A percentile compares a stretch with the other conserved stretches of the same genome.
These are phyloP conservation scores for Rhodotorula glutinis DNA, from an alignment of 1,284 basidiomycete species.

Conservation along the genomic window DNA sequence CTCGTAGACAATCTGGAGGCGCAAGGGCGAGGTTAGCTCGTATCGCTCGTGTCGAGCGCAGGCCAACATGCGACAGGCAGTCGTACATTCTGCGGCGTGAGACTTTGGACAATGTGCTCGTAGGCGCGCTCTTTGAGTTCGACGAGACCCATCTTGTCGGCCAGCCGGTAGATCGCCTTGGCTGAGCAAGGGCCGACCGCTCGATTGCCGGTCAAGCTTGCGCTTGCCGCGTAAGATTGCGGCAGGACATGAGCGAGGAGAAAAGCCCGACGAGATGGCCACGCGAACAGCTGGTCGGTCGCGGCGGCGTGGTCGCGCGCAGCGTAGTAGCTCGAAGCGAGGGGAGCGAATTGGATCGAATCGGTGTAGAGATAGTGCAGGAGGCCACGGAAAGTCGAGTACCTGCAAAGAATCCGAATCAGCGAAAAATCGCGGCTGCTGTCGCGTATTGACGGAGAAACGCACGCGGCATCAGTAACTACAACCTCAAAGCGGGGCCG, in stretches of 20 bases:
- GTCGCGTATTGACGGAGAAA: not conserved
- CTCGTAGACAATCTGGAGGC: conserved; percentile 39
- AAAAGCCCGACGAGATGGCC: conserved; percentile 28
- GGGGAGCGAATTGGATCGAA: conserved; percentile 45
- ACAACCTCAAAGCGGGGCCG: conserved; percentile 34
- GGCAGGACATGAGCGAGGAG: conserved; percentile 20
- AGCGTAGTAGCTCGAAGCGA: conserved; percentile 43
- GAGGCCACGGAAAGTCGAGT: conserved; percentile 49
- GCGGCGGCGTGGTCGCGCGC: conserved; percentile 37
- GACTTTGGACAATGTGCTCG: conserved; percentile 40
- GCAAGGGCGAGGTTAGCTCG: not conserved
- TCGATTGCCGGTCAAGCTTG: not conserved
- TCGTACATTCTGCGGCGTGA: conserved; percentile 42
- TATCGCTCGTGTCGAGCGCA: too few species aligned
- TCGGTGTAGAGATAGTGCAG: conserved; percentile 51
- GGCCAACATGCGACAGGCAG: too few species aligned
- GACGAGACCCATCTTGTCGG: conserved; percentile 44
- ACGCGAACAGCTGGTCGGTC: conserved; percentile 24
- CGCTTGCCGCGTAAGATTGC: not conserved
- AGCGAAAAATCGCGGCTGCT: not conserved
- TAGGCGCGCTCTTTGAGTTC: conserved; percentile 45
- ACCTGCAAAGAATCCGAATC: conserved; percentile 24
- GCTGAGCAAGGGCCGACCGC: conserved; percentile 23
- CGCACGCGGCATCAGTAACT: conserved; percentile 36
- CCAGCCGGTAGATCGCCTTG: conserved; percentile 45